These are phyloP conservation scores for Saccharomyces hybrid DNA, from an alignment of 1,139 yeast genomes.

Conservation along the genomic window DNA sequence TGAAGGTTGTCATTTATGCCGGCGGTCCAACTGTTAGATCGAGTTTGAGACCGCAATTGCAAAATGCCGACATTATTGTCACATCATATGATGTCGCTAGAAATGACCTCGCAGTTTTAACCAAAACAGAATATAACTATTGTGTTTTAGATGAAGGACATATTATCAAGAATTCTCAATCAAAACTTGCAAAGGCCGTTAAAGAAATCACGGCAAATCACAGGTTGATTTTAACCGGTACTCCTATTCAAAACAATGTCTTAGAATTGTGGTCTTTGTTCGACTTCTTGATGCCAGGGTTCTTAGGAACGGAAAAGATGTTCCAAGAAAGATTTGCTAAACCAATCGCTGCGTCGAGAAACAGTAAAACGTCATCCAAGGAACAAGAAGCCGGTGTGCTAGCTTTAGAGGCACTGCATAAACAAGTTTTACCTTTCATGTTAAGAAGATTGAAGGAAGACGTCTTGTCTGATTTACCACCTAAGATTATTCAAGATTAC, in stretches of 20 bases:
- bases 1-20: slow-evolving; percentile 78
- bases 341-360: slow-evolving; percentile 92
- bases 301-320: slow-evolving; percentile 87
- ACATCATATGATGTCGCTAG: slow-evolving; percentile 96
- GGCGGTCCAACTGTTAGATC: slow-evolving; percentile 81
- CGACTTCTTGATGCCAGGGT: slow-evolving; percentile 98
- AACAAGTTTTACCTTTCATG: slow-evolving; percentile 94
- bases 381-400: slow-evolving; percentile 97
- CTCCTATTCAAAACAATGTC: slow-evolving; percentile 97
- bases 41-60: slow-evolving; percentile 46
- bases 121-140: slow-evolving; percentile 69
- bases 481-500: slow-evolving; percentile 96
- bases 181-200: slow-evolving; percentile 84
- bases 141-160: slow-evolving; percentile 98
- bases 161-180: slow-evolving; percentile 83
- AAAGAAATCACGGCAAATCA: slow-evolving; percentile 80
- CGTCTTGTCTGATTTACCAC: slow-evolving; percentile 92
- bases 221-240: slow-evolving; percentile 85
- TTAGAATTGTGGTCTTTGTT: slow-evolving; percentile 95
- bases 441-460: slow-evolving; percentile 93
- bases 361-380: slow-evolving; percentile 81
- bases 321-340: slow-evolving; percentile 95
- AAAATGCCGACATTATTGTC: slow-evolving; percentile 71
- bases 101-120: slow-evolving; percentile 68
- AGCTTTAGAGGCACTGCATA: slow-evolving; percentile 91